Conservation (phyloP, 2,329 filamentous ascomycete genomes). For the Neofusicoccum ribis region DNA sequence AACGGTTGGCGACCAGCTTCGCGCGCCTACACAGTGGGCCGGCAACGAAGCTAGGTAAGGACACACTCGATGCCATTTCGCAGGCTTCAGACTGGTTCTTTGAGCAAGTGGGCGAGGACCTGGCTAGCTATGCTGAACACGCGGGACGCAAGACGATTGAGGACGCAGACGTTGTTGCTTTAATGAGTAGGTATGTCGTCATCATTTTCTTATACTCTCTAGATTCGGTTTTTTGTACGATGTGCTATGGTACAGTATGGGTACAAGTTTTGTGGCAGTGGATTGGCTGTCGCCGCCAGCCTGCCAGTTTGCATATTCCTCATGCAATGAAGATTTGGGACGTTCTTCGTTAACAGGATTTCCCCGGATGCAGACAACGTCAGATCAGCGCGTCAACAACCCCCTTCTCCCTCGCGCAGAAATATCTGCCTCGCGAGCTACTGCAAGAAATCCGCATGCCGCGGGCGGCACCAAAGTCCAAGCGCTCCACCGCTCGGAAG, state of each 20-base stretch:
- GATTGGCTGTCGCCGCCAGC: background rate
- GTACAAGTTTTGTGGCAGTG: constrained; percentile 7
- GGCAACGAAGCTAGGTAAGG: constrained; percentile 70
- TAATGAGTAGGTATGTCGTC: constrained; percentile 75
- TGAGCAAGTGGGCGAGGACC: constrained; percentile 78
- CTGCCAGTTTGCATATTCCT: constrained; percentile 24
- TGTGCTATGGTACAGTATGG: constrained; percentile 22
- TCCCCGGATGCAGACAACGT: constrained; percentile 64
- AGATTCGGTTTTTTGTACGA: constrained; percentile 21
- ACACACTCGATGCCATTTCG: constrained; percentile 72
- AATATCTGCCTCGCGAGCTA: constrained; percentile 77
- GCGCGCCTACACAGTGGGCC: constrained; percentile 65
- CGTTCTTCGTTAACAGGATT: background rate
- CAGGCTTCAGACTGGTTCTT: constrained; percentile 91
- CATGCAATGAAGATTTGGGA: constrained; percentile 18
- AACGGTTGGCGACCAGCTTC: constrained; percentile 69
- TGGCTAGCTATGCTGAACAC: constrained; percentile 77
- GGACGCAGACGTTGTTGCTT: constrained; percentile 75
- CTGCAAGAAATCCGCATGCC: constrained; percentile 79
- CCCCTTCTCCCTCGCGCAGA: constrained; percentile 81
- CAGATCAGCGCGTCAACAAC: constrained; percentile 71
- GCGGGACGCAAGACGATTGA: constrained; percentile 83
- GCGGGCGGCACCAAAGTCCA: constrained; percentile 43
- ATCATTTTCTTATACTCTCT: constrained; percentile 10
- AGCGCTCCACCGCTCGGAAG: constrained; percentile 33